Evolutionary conservation across 371 early-diverging fungal genomes (phyloP).

Genomic region (Rhizomucor miehei): DNA sequence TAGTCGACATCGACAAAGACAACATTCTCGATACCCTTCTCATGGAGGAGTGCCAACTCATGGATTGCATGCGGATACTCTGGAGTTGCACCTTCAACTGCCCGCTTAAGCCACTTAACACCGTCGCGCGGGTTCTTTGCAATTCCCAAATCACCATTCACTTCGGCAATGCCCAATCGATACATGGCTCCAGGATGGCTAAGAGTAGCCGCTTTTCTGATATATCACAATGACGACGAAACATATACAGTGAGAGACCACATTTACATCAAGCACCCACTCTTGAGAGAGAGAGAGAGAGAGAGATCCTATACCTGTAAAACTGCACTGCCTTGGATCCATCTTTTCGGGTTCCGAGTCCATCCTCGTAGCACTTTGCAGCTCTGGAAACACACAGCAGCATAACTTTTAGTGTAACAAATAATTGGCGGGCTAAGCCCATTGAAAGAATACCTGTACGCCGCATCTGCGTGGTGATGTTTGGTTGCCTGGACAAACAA

Average conservation of each 20-base stretch:
- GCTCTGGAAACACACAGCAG: constrained; percentile 28
- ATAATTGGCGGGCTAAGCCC: background rate
- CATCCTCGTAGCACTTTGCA: constrained; percentile 72
- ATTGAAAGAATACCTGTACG: constrained; percentile 42
- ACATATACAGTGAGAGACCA: too few species aligned
- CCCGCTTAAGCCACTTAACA: constrained; percentile 75
- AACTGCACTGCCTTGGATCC: constrained; percentile 68
- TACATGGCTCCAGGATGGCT: constrained; percentile 74
- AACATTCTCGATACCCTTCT: constrained; percentile 64
- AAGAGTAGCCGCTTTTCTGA: constrained; percentile 65
- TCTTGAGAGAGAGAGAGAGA: background rate
- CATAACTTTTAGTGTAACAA: constrained; percentile 4
- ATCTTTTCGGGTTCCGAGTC: constrained; percentile 60
- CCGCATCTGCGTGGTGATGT: constrained; percentile 67
- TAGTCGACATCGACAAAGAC: constrained; percentile 74
- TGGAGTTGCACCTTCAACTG: constrained; percentile 71
- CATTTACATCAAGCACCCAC: background rate
- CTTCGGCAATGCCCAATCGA: constrained; percentile 66
- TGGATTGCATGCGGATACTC: constrained; percentile 81
- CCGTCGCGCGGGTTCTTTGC: constrained; percentile 65
- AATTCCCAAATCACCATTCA: constrained; percentile 69
- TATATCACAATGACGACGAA: too few species aligned
- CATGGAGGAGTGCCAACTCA: constrained; percentile 72
- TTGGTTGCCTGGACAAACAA: constrained; percentile 68
- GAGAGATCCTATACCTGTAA: constrained; percentile 47